Evolutionary conservation across 2,329 filamentous ascomycete species (phyloP), one percentile per base, ranked within the genome.

Genomic region (Arthrobotrys musiformis): DNA sequence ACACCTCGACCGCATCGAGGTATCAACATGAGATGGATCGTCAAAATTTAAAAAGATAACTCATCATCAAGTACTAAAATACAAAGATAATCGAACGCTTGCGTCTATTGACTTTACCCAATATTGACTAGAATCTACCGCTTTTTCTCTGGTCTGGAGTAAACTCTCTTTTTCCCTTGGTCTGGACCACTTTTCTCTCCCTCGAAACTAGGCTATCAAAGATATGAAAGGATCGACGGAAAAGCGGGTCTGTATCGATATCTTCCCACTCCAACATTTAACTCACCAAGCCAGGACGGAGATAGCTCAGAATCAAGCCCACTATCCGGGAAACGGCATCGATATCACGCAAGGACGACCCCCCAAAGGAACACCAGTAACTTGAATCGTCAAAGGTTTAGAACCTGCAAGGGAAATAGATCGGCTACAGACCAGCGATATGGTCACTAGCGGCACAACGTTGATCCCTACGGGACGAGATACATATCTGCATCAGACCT

Each of bases 361-460:
- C 15, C 26, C n/a, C 30, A 58, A 13, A 40, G 52, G 19, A 58
- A 37, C 15, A 37, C 24, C 30, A 22, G n/a, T n/a, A 50, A 50
- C 22, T 11, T 17, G 42, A 50, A 50, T 28, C 17, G 28, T 17
- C 17, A 37, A 56, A 37, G 22, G 7, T 54, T 54, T 54, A 56
- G 52, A 24, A 24, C 22, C 33, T 58, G 54, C 54, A 58, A 58
- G 54, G 54, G 54, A 58, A 58, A 19, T 9, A 6, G 17, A 56
- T 56, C 50, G 26, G 26, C 50, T 35, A 33, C 37, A n/a, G 28
- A 56, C 40, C 7, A 42, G 8, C 7, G n/a, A n/a, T n/a, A n/a
- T n/a, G n/a, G n/a, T n/a, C 9, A 9, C 30, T 28, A 33, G 28
- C 50, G 2, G 50, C 30, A 56, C 30, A 56, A 35, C 28, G n/a